Evolutionary conservation across 805 yeast genomes (phyloP).

Genomic region (Dipodascopsis uninucleata): DNA sequence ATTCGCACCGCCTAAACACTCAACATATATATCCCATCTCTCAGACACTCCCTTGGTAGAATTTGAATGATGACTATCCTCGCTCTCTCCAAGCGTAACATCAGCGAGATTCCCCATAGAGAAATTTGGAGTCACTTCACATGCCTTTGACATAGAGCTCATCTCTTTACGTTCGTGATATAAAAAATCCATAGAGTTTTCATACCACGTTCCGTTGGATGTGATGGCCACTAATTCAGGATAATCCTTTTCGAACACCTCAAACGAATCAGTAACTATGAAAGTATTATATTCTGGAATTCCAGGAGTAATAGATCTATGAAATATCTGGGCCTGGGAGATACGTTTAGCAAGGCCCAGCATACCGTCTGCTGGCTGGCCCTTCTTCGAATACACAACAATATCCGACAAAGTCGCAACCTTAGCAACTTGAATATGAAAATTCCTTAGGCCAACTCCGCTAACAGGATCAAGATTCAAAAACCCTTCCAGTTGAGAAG

Average conservation of each 20-base stretch:
- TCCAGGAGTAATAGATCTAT: slow-evolving; percentile 14
- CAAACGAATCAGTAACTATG: slow-evolving; percentile 28
- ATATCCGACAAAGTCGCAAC: slow-evolving; percentile 70
- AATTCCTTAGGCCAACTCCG: slow-evolving; percentile 77
- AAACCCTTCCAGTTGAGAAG: slow-evolving; percentile 36
- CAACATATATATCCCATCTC: slow-evolving; percentile 40
- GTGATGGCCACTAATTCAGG: slow-evolving; percentile 27
- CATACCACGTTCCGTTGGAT: slow-evolving; percentile 16
- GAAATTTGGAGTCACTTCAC: slow-evolving; percentile 51
- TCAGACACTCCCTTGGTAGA: too few relatives aligned
- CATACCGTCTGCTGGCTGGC: slow-evolving; percentile 23
- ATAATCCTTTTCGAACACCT: slow-evolving; percentile 23
- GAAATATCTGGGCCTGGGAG: slow-evolving; percentile 25
- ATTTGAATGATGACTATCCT: slow-evolving; percentile 6
- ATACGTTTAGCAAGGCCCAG: slow-evolving; percentile 20
- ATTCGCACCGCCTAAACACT: slow-evolving; percentile 34
- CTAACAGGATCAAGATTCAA: slow-evolving; percentile 60
- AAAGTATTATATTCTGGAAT: slow-evolving; percentile 22
- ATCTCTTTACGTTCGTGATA: slow-evolving; percentile 80
- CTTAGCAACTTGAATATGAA: slow-evolving; percentile 82
- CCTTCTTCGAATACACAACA: slow-evolving; percentile 56
- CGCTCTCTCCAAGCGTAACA: slow-evolving; percentile 33
- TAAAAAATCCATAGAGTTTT: slow-evolving; percentile 50
- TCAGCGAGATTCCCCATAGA: slow-evolving; percentile 87
- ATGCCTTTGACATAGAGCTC: slow-evolving; percentile 76